Conservation (phyloP, 169 alveolate species). For the Cyclospora cayetanensis region DNA sequence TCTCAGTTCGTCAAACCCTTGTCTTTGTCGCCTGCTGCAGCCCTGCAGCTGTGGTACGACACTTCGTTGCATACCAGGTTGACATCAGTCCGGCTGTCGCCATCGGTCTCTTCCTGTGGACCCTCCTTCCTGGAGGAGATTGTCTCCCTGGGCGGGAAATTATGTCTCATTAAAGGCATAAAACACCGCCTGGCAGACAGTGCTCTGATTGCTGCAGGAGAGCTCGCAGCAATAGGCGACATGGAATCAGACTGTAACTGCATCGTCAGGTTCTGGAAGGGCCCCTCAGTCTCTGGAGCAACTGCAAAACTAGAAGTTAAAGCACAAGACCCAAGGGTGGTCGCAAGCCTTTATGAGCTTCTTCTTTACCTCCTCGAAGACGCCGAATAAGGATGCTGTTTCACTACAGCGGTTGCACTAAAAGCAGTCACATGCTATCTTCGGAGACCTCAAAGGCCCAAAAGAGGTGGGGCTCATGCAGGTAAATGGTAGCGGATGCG, state of each 20-base stretch:
- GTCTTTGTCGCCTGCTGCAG: constrained; percentile 17
- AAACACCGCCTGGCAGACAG: constrained; percentile 35
- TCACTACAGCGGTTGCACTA: too few relatives aligned
- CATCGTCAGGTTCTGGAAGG: constrained; percentile 12
- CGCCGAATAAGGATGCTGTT: constrained; percentile 19
- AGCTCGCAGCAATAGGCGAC: constrained; percentile 46
- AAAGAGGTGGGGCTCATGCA: too few relatives aligned
- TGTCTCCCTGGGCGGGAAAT: constrained; percentile 31
- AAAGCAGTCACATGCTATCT: too few relatives aligned
- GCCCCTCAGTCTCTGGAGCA: background rate
- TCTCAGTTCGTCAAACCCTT: constrained; percentile 52
- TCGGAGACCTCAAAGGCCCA: too few relatives aligned
- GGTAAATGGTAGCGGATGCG: too few relatives aligned
- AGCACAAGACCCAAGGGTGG: constrained; percentile 16
- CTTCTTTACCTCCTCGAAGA: constrained; percentile 21
- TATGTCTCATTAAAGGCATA: background rate
- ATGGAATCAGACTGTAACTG: background rate
- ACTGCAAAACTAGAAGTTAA: constrained; percentile 36
- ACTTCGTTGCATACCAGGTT: background rate
- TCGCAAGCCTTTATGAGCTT: constrained; percentile 12
- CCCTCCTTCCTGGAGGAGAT: background rate
- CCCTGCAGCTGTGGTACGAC: constrained; percentile 56
- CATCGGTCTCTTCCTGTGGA: background rate
- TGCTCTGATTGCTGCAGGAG: constrained; percentile 14
- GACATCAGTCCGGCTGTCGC: background rate